Conservation (phyloP, 805 yeast species). For the Teunomyces kruisii region DNA sequence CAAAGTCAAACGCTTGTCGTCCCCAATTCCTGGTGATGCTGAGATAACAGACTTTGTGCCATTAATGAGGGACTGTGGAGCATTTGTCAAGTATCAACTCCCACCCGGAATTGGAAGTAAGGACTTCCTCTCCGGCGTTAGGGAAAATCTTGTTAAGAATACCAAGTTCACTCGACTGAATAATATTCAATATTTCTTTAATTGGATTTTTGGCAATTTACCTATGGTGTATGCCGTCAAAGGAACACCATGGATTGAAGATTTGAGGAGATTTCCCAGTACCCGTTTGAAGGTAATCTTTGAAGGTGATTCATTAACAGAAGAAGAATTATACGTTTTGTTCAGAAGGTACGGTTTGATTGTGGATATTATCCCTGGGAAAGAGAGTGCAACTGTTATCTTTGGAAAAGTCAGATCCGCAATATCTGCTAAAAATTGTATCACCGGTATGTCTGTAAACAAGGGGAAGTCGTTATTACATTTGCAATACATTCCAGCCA, state of each 20-base stretch:
- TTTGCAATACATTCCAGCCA: slow-evolving; percentile 65
- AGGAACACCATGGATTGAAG: slow-evolving; percentile 97
- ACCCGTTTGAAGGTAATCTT: slow-evolving; percentile 61
- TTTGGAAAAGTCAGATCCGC: slow-evolving; percentile 66
- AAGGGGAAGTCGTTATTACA: slow-evolving; percentile 59
- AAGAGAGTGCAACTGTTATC: slow-evolving; percentile 43
- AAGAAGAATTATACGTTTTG: slow-evolving; percentile 76
- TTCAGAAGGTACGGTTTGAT: slow-evolving; percentile 88
- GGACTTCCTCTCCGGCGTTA: slow-evolving; percentile 54
- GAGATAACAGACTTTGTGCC: slow-evolving; percentile 63
- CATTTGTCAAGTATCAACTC: slow-evolving; percentile 74
- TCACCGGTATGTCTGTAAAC: slow-evolving; percentile 71
- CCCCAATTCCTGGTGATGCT: slow-evolving; percentile 32
- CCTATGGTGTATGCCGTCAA: slow-evolving; percentile 71
- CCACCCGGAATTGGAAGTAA: slow-evolving; percentile 51
- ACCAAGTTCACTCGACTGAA: slow-evolving; percentile 11
- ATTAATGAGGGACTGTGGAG: slow-evolving; percentile 87
- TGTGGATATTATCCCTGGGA: slow-evolving; percentile 63
- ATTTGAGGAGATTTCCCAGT: slow-evolving; percentile 75
- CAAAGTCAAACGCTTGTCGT: slow-evolving; percentile 15
- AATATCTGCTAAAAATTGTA: slow-evolving; percentile 84
- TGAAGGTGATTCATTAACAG: slow-evolving; percentile 74
- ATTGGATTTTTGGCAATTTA: slow-evolving; percentile 19
- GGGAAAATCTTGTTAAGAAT: slow-evolving; percentile 39
- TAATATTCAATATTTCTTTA: slow-evolving; percentile 9